Base-by-base conservation (phyloP, 345 rosid species). In the Citrus australasica region DNA sequence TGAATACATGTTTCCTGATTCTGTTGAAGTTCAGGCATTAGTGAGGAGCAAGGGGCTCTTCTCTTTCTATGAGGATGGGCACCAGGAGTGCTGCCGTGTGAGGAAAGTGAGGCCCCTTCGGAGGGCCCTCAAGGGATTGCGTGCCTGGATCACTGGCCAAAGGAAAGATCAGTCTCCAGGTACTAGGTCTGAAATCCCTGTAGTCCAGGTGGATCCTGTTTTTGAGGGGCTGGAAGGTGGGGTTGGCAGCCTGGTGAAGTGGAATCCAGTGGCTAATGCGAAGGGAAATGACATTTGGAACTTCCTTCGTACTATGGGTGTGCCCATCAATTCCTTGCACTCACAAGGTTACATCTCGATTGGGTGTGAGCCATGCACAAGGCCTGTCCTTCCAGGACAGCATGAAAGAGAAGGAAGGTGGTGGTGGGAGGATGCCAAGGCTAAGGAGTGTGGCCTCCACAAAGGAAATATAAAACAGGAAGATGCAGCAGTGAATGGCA, bases 381-480 rank as follows among this genome's bases (percentile, higher is more conserved):
- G 97, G 88, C 87, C 98, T 0, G 97, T 94, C 3, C 94, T 96
- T 40, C 99, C 99, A 0, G 99, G 99, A 32, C 99, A 96, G 70
- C 99, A 94, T 32, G 98, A 96, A 85, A 92, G 99, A 78, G 99
- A 96, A 86, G 99, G 99, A 80, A 91, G 99, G 79, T 96, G 98
- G 99, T 96, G 99, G 99, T 96, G 99, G 99, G 99, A 96, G 90
- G 99, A 96, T 46, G 93, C 99, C 69, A 92, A 84, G 83, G 97
- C 99, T 17, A 94, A 96, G 87, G 99, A 96, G 77, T 96, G 99
- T 35, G 99, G 99, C 37, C 89, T 95, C 58, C 99, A 93, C 79
- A 93, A 92, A 82, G 98, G 97, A 61, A 95, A 95, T 70, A 63
- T 96, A 48, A 92, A 89, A 56, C 88, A 84, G 86, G 90, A 88